Percentiles rank a stretch among this genome's conserved stretches.
These are phyloP conservation scores for Pulveroboletus ravenelii DNA, from an alignment of 768 basidiomycete species.

Conservation along the genomic window DNA sequence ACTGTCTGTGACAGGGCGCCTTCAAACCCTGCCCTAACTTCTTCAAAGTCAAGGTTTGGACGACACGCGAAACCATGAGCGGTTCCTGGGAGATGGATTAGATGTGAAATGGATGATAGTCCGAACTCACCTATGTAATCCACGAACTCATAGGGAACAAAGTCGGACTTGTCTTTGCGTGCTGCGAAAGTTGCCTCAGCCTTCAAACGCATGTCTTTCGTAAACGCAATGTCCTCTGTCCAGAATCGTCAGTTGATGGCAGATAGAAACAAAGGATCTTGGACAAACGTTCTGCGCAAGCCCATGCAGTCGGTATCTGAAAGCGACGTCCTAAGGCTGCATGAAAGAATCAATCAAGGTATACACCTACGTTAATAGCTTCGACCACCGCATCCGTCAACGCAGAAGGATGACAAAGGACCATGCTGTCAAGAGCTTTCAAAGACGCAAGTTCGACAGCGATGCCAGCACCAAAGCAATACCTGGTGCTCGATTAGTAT, in stretches of 20 bases:
- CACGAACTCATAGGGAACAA: constrained; percentile 33
- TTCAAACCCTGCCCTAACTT: constrained; percentile 43
- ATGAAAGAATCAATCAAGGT: background rate
- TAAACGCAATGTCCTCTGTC: constrained; percentile 34
- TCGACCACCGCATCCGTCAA: constrained; percentile 30
- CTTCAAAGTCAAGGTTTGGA: constrained; percentile 39
- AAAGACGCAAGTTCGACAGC: constrained; percentile 27
- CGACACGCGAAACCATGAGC: constrained; percentile 46
- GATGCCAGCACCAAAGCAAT: constrained; percentile 35
- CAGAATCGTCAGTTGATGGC: background rate
- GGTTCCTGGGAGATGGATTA: constrained; percentile 33
- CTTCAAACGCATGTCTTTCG: constrained; percentile 19
- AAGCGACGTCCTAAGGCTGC: background rate
- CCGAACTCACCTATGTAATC: constrained; percentile 32
- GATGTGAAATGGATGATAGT: background rate
- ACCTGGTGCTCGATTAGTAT: constrained; percentile 22
- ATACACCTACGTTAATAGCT: constrained; percentile 25
- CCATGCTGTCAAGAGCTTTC: constrained; percentile 33
- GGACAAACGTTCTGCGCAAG: constrained; percentile 34
- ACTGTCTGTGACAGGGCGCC: constrained; percentile 39
- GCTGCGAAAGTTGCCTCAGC: constrained; percentile 30
- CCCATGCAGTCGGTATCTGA: constrained; percentile 31
- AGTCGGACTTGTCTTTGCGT: constrained; percentile 25
- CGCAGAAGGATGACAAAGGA: constrained; percentile 39
- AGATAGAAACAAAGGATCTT: background rate